phyloP scores from a whole-genome alignment of 2,329 filamentous ascomycete species.

The Aspergillus niger region DNA sequence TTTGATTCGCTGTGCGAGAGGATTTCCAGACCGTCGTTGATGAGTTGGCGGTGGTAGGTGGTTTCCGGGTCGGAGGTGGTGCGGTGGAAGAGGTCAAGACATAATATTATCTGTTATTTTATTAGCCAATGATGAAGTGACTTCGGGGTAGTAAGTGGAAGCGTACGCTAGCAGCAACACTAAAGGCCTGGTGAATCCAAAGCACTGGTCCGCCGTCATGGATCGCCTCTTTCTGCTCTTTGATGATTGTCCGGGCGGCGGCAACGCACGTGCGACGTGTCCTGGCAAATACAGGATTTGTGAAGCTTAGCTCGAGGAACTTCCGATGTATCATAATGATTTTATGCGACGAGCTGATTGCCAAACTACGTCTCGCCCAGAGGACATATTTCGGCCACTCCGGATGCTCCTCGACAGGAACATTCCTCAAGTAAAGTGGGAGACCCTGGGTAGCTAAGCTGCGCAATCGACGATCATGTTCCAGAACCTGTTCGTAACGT shows the following conservation, averaged over 20 bases:
- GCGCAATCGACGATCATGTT: constrained; percentile 44
- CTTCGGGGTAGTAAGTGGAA: background rate
- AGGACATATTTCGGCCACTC: constrained; percentile 45
- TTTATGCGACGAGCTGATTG: constrained; percentile 46
- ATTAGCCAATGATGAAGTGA: background rate
- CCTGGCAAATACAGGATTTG: constrained; percentile 45
- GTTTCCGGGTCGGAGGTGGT: constrained; percentile 21
- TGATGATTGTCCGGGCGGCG: constrained; percentile 45
- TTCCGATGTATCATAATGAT: constrained; percentile 51
- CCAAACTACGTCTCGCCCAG: constrained; percentile 44
- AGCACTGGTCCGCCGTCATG: constrained; percentile 44
- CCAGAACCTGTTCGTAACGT: constrained; percentile 45
- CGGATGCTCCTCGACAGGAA: constrained; percentile 30
- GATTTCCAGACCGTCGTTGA: constrained; percentile 25
- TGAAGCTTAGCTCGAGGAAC: constrained; percentile 47
- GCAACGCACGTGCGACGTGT: constrained; percentile 46
- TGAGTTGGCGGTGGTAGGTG: constrained; percentile 22
- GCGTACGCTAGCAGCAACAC: constrained; percentile 40
- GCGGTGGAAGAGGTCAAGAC: constrained; percentile 42
- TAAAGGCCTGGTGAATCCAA: constrained; percentile 48
- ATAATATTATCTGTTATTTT: constrained; percentile 36
- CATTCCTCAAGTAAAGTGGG: constrained; percentile 39
- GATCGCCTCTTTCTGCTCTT: constrained; percentile 37
- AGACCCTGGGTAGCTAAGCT: constrained; percentile 34
- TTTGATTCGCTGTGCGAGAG: constrained; percentile 24